Conservation (phyloP, 2,329 filamentous ascomycete species). For the Malbranchea zuffiana region DNA sequence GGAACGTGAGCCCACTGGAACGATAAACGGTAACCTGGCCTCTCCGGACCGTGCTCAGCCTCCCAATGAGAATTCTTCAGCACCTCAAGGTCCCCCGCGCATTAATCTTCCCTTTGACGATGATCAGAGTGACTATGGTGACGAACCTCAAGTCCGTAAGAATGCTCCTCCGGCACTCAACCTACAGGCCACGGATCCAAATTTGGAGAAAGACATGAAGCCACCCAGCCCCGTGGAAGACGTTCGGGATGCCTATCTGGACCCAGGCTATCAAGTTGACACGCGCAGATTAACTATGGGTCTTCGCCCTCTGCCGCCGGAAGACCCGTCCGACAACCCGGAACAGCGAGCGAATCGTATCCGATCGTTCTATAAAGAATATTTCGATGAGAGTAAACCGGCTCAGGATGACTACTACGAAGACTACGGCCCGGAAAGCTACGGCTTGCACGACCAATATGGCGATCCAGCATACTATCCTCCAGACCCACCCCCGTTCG, state of each 20-base stretch:
- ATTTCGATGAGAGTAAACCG: conserved; percentile 75
- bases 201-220: conserved; percentile 1
- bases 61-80: background rate
- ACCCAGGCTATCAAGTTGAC: conserved; percentile 24
- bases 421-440: conserved; percentile 63
- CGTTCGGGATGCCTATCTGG: conserved; percentile 17
- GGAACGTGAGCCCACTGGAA: conserved; percentile 7
- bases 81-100: conserved; percentile 22
- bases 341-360: conserved; percentile 93
- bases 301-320: conserved; percentile 74
- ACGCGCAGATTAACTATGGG: conserved; percentile 47
- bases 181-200: conserved; percentile 13
- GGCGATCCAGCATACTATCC: conserved; percentile 22
- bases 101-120: conserved; percentile 37
- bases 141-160: conserved; percentile 40
- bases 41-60: background rate
- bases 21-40: background rate
- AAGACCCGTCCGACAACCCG: conserved; percentile 78
- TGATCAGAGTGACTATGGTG: conserved; percentile 45
- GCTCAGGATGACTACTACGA: conserved; percentile 54
- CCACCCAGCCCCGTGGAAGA: conserved; percentile 14
- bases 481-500: conserved; percentile 49
- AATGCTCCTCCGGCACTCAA: conserved; percentile 32
- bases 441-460: conserved; percentile 44
- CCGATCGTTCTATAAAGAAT: conserved; percentile 98